Conservation (phyloP, 1,284 basidiomycete genomes). For the Tetrapyrgos nigripes region DNA sequence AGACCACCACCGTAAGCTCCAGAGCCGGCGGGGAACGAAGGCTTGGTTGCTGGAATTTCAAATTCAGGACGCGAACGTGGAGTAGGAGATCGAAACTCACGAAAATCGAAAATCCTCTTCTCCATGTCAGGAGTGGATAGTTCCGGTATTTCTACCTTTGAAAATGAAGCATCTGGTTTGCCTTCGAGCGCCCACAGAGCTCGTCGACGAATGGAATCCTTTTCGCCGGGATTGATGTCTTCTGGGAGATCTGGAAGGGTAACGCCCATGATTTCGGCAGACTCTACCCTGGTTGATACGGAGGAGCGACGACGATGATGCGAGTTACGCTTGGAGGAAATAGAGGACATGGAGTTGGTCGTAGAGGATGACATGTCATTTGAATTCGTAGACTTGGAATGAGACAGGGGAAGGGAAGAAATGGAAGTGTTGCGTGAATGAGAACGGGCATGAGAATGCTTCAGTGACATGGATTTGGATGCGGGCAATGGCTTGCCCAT, state of each 20-base stretch:
- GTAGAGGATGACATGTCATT: slow-evolving; percentile 23
- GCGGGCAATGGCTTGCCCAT: slow-evolving; percentile 50
- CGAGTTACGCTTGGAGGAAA: slow-evolving; percentile 66
- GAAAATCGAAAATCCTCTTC: slow-evolving; percentile 64
- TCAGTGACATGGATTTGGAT: slow-evolving; percentile 30
- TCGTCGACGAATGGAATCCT: slow-evolving; percentile 77
- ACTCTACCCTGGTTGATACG: slow-evolving; percentile 84
- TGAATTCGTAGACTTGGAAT: slow-evolving; percentile 33
- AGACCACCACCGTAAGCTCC: slow-evolving; percentile 47
- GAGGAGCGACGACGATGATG: slow-evolving; percentile 83
- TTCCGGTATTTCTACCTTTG: slow-evolving; percentile 83
- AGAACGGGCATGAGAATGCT: slow-evolving; percentile 65
- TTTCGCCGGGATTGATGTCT: slow-evolving; percentile 72
- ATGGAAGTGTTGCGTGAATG: slow-evolving; percentile 72
- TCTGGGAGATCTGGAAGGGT: slow-evolving; percentile 69
- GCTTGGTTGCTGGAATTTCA: slow-evolving; percentile 50
- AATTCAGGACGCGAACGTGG: slow-evolving; percentile 16
- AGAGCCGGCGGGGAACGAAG: slow-evolving; percentile 58
- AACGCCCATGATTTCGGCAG: slow-evolving; percentile 84
- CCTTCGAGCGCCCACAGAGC: slow-evolving; percentile 84
- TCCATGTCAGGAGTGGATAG: slow-evolving; percentile 62
- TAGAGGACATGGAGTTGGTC: slow-evolving; percentile 21
- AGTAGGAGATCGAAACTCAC: slow-evolving; percentile 48
- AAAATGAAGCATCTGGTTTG: slow-evolving; percentile 65
- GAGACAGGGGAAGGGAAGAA: slow-evolving; percentile 35